phyloP scores from a whole-genome alignment of 306 rosid genomes.

The Coriaria nepalensis region DNA sequence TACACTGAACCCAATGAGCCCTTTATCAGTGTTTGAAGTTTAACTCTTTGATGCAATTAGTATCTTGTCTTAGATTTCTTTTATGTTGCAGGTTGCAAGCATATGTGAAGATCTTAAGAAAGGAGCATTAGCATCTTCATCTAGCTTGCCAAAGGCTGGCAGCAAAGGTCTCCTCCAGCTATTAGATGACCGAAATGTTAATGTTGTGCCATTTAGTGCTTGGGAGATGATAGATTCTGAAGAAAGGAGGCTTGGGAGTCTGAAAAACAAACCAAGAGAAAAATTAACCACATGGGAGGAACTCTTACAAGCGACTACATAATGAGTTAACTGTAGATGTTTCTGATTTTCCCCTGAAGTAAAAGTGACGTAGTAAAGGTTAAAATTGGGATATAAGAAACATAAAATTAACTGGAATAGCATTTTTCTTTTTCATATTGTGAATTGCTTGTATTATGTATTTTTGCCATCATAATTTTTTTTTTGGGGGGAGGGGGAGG shows the following conservation, averaged over 20 bases:
- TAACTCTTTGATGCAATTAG: background rate
- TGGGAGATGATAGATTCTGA: constrained; percentile 79
- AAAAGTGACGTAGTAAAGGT: too few species aligned
- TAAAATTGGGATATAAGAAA: too few species aligned
- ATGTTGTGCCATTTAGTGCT: constrained; percentile 38
- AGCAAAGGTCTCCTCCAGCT: constrained; percentile 59
- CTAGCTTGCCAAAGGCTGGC: constrained; percentile 39
- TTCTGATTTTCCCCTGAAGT: too few species aligned
- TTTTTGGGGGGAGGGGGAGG: too few species aligned
- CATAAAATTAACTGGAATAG: too few species aligned
- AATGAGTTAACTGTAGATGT: constrained; percentile 3
- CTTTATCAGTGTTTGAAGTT: too few species aligned
- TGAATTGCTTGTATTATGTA: too few species aligned
- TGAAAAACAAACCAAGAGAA: constrained; percentile 56
- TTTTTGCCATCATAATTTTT: too few species aligned
- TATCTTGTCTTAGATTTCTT: background rate
- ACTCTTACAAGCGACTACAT: constrained; percentile 28
- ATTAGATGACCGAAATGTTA: constrained; percentile 36
- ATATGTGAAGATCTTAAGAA: constrained; percentile 62
- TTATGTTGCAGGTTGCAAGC: constrained; percentile 51
- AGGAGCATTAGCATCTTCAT: constrained; percentile 24
- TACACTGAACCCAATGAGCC: too few species aligned
- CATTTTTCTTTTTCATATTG: too few species aligned
- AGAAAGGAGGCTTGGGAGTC: constrained; percentile 56
- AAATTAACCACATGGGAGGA: constrained; percentile 58